phyloP scores from a whole-genome alignment of 306 rosid species.

The Pyrus bretschneideri region DNA sequence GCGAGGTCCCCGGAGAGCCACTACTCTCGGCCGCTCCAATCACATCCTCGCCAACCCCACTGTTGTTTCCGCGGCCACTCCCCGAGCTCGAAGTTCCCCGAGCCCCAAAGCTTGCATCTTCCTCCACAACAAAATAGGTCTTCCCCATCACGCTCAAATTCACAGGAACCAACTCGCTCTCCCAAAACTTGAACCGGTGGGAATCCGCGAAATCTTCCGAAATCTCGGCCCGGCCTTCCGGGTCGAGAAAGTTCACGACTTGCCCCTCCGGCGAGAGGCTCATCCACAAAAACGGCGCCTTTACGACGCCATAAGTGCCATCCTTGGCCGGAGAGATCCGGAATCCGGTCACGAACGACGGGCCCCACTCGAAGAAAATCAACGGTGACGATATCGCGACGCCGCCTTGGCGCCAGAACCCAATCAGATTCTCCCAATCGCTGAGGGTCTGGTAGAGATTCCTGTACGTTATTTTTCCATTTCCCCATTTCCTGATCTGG shows the following conservation, averaged over 20 bases:
- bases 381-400: slow-evolving; percentile 45
- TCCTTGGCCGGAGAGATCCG: slow-evolving; percentile 60
- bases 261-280: slow-evolving; percentile 62
- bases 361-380: slow-evolving; percentile 86
- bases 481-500: slow-evolving; percentile 61
- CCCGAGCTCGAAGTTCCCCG: slow-evolving; percentile 38
- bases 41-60: slow-evolving; percentile 32
- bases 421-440: slow-evolving; percentile 69
- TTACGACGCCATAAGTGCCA: slow-evolving; percentile 46
- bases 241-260: slow-evolving; percentile 43
- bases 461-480: slow-evolving; percentile 41
- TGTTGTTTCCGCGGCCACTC: slow-evolving; percentile 34
- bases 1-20: slow-evolving; percentile 72
- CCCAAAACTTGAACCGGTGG: slow-evolving; percentile 17
- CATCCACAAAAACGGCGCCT: slow-evolving; percentile 63
- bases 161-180: slow-evolving; percentile 47
- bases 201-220: slow-evolving; percentile 10
- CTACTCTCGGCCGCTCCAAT: slow-evolving; percentile 20
- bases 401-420: slow-evolving; percentile 93
- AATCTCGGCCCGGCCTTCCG: slow-evolving; percentile 45
- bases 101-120: slow-evolving; percentile 35
- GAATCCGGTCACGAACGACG: slow-evolving; percentile 48
- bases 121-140: slow-evolving; percentile 75
- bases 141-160: slow-evolving; percentile 68
- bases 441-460: slow-evolving; percentile 56